Evolutionary conservation across 805 yeast genomes (phyloP), one percentile per base, ranked within the genome.

Genomic region (Ogataea minuta): DNA sequence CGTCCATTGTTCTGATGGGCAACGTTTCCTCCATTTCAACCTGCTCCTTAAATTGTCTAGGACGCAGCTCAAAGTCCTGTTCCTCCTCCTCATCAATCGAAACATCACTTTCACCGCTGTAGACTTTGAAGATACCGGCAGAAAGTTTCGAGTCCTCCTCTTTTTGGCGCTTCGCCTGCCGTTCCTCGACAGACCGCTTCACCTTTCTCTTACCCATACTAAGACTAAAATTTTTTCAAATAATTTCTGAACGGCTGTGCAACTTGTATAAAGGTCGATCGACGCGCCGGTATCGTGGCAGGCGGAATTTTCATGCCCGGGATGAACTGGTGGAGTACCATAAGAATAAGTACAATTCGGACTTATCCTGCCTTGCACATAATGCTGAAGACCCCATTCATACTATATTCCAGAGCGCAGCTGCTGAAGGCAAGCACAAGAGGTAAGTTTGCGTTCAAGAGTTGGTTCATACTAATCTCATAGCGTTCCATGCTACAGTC

Each of bases 1-100:
- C 96, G 46, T 79, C 86, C 11, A 72, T 70, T 4, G 71, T 67
- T 53, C 83, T 84, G 38, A 90, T 85, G 1, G 98, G 98, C 39
- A 91, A 70, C 9, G 84, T 81, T 56, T 85, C 96, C 4, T 74
- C 71, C 34, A 60, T 36, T 4, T 66, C 68, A 5, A 68, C 71
- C 9, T 63, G 64, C 9, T 67, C 61, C 13, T 63, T 63, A 47
- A 78, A 62, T 3, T 60, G 53, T 59, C 98, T 74, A 2, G 96
- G 95, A 40, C 58, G 64, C 48, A 70, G 62, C 57, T 90, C 98
- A 52, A 87, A 89, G 39, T 78, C 90, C 53, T 80, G 85, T 52
- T 86, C 95, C 43, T 76, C 81, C 41, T 82, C 74, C 5, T 52
- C 60, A 12, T 59, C 53, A 6, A 46, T 42, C 4, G 47, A 43